Evolutionary conservation across 2,329 filamentous ascomycete species (phyloP).

Genomic region (Lecanicillium sp.): DNA sequence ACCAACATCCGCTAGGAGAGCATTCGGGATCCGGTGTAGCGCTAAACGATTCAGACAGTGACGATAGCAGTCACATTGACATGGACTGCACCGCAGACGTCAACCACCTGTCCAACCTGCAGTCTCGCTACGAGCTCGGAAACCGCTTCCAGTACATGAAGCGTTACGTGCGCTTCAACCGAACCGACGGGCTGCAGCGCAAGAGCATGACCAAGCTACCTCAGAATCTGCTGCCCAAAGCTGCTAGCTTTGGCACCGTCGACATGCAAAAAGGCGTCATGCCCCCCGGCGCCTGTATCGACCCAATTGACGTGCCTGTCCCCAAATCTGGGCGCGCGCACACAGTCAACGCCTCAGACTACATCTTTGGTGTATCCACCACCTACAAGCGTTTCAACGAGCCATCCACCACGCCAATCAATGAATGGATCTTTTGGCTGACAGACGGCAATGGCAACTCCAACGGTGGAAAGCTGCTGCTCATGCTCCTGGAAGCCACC

Average conservation of each 20-base stretch:
- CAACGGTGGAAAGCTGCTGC: conserved; percentile 48
- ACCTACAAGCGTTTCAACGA: conserved; percentile 47
- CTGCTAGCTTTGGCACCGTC: conserved; percentile 37
- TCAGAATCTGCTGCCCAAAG: conserved; percentile 36
- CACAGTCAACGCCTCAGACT: conserved; percentile 45
- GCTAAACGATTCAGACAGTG: conserved; percentile 6
- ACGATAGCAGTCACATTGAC: conserved; percentile 16
- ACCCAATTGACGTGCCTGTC: conserved; percentile 43
- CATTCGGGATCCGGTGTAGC: conserved; percentile 11
- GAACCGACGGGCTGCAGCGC: conserved; percentile 36
- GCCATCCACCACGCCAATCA: conserved; percentile 41
- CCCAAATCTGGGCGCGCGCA: conserved; percentile 40
- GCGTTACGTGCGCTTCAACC: conserved; percentile 44
- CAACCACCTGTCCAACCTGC: conserved; percentile 34
- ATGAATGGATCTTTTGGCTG: conserved; percentile 53
- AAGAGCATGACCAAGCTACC: conserved; percentile 42
- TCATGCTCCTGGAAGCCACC: conserved; percentile 44
- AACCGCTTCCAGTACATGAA: conserved; percentile 47
- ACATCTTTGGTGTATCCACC: conserved; percentile 52
- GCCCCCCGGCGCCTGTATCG: conserved; percentile 33
- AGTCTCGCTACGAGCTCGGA: conserved; percentile 37
- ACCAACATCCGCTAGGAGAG: conserved; percentile 22
- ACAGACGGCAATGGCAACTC: conserved; percentile 46
- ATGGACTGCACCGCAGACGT: conserved; percentile 44
- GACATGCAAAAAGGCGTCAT: conserved; percentile 33